Base-by-base conservation (phyloP, 352 stramenopile genomes). In the Globisporangium rhizosaccharum region DNA sequence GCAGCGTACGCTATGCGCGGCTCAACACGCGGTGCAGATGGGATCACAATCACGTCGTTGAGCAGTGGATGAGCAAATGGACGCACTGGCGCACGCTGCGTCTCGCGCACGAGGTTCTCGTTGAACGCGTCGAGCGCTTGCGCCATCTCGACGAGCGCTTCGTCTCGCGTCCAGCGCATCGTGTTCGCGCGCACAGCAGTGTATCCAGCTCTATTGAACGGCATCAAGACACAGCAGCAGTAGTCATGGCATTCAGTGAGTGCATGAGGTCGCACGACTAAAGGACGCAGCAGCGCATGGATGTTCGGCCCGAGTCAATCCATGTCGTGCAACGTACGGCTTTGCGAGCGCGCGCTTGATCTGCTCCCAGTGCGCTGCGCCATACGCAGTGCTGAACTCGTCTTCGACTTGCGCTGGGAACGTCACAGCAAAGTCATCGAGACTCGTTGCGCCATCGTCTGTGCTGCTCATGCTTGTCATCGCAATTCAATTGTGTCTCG, bases 111-210 rank as follows among this genome's bases (percentile, higher is more conserved):
- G n/a, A 93, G 68, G 23, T 76, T 56, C 15, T 72, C 57, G 52
- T 92, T 91, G 55, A 92, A 90, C 1, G 50, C 57, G 23, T 57
- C 57, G 2, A 96, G 64, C 54, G 82, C 70, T 8, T 54, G 59
- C 12, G 75, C 56, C 7, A 93, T 33, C 28, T 69, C 67, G 18
- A 44, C 36, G 15, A 94, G 57, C 28, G 83, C 85, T 49, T 87
- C 72, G 3, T 87, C 69, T 23, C 73, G 75, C 15, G 68, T 81
- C 41, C 74, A 68, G 26, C 71, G 78, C 52, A 90, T 67, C 11
- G 82, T 92, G 56, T 95, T 92, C 36, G 94, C 81, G 11, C 87
- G 82, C 30, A 94, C 76, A 1, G 79, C 79, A 28, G 87, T 96
- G 67, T 86, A 87, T 6, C 70, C 67, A 23, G 82, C 77, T 1